A percentile compares a stretch with the other conserved stretches of the same genome.
These are phyloP conservation scores for Salix arbutifolia DNA, from an alignment of 345 rosid species.

Conservation along the genomic window DNA sequence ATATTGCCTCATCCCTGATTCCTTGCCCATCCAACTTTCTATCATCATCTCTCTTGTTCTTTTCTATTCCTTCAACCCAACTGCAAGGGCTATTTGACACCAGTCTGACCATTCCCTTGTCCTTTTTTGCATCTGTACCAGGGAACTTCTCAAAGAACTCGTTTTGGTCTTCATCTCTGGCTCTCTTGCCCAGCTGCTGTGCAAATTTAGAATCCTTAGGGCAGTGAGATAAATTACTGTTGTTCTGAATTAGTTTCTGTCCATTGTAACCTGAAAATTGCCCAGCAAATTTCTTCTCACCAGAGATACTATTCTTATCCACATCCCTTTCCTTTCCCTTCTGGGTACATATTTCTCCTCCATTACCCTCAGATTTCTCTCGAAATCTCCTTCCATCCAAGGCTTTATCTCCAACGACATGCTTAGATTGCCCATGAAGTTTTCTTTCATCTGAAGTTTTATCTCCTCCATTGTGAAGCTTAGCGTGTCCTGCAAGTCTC, in stretches of 20 bases:
- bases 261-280: neutral
- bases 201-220: conserved; percentile 36
- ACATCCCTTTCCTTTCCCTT: too few species aligned
- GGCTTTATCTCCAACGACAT: too few species aligned
- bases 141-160: conserved; percentile 31
- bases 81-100: conserved; percentile 14
- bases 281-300: too few species aligned
- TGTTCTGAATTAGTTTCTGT: conserved; percentile 25
- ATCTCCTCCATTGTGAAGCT: too few species aligned
- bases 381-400: too few species aligned
- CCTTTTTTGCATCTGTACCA: conserved; percentile 25
- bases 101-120: conserved; percentile 19
- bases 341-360: conserved; percentile 2
- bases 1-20: conserved; percentile 19
- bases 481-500: conserved; percentile 17
- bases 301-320: too few species aligned
- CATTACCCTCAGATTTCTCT: too few species aligned
- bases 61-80: conserved; percentile 24
- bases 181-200: conserved; percentile 54
- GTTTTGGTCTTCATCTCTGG: conserved; percentile 40
- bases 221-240: conserved; percentile 7
- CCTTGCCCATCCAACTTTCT: conserved; percentile 27
- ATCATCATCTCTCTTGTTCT: too few species aligned
- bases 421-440: too few species aligned
- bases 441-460: too few species aligned